These are phyloP conservation scores for Hymenoscyphus linearis DNA, from an alignment of 2,329 filamentous ascomycete species.

Conservation along the genomic window DNA sequence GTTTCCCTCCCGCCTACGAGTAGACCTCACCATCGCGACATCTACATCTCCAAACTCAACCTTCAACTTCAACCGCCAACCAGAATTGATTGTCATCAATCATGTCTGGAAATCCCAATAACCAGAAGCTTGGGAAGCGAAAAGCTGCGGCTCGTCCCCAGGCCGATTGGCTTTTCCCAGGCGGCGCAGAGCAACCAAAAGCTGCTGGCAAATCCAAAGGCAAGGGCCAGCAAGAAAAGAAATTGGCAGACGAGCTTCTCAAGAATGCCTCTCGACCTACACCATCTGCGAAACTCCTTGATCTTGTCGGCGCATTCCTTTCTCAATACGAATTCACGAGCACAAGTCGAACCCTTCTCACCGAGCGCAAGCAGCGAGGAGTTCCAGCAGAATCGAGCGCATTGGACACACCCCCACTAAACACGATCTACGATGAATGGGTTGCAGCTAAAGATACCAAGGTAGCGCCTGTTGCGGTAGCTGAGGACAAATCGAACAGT, in stretches of 20 bases:
- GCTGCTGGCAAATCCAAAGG: slow-evolving; percentile 14
- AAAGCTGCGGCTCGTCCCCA: slow-evolving; percentile 22
- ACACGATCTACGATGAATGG: slow-evolving; percentile 36
- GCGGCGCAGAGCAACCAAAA: slow-evolving; percentile 14
- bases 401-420: slow-evolving; percentile 33
- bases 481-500: neutral
- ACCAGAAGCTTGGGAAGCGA: slow-evolving; percentile 31
- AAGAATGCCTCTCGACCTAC: slow-evolving; percentile 25
- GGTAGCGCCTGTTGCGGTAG: neutral
- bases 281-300: slow-evolving; percentile 57
- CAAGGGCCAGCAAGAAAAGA: slow-evolving; percentile 28
- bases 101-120: slow-evolving; percentile 31
- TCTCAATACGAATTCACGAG: slow-evolving; percentile 58
- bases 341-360: slow-evolving; percentile 56
- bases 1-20: neutral
- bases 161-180: slow-evolving; percentile 32
- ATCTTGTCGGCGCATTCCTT: slow-evolving; percentile 62
- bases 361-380: slow-evolving; percentile 48
- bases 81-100: slow-evolving; percentile 11
- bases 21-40: no score
- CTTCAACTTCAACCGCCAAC: slow-evolving; percentile 1
- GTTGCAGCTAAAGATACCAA: slow-evolving; percentile 29
- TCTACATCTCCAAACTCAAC: neutral
- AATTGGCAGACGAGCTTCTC: slow-evolving; percentile 28
- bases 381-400: slow-evolving; percentile 39